Evolutionary conservation across 495 filamentous ascomycete species (phyloP), one percentile per base, ranked within the genome.

Genomic region (Aspergillus panamensis): DNA sequence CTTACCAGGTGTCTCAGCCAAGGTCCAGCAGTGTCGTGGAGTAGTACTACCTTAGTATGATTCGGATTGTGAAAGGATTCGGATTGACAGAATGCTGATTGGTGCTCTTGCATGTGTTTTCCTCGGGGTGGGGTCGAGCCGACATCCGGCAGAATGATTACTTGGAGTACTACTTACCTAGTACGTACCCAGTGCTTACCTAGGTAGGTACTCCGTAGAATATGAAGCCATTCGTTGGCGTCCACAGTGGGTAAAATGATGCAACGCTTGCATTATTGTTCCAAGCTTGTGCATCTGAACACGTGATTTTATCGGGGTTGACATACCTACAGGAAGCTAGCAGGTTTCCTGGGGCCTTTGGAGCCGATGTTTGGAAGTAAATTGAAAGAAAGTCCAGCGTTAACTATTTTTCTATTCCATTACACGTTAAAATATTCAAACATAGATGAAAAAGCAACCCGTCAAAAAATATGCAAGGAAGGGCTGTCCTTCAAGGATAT

Each of bases 341-440:
- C n/a, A n/a, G n/a, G n/a, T n/a, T 25, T 25, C 25, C 5, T 5
- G 5, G 25, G 25, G 25, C 25, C 25, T 25, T 25, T 5, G 5
- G 5, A 25, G 25, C 5, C 25, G 2, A 25, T 45, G 0, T 17
- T 20, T 17, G 42, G n/a, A 6, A 45, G 16, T 6, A 9, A 2
- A 39, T 45, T 10, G n/a, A 45, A 9, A 45, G 9, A 20, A 45
- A 20, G 20, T 50, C 19, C 40, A 51, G n/a, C 42, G n/a, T 45
- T 45, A 25, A 47, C 42, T 39, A 44, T 40, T 58, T 58, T 58
- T 52, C 48, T 52, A 47, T 47, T 45, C 40, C 48, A 58, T 58
- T 52, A 58, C 56, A 58, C 30, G 50, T 45, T 56, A 37, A 44
- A 52, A 45, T 52, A 47, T 52, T 42, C 50, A 58, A 43, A 57